Evolutionary conservation across 805 yeast species (phyloP), one percentile per base, ranked within the genome.

Genomic region (Teunomyces kruisii): DNA sequence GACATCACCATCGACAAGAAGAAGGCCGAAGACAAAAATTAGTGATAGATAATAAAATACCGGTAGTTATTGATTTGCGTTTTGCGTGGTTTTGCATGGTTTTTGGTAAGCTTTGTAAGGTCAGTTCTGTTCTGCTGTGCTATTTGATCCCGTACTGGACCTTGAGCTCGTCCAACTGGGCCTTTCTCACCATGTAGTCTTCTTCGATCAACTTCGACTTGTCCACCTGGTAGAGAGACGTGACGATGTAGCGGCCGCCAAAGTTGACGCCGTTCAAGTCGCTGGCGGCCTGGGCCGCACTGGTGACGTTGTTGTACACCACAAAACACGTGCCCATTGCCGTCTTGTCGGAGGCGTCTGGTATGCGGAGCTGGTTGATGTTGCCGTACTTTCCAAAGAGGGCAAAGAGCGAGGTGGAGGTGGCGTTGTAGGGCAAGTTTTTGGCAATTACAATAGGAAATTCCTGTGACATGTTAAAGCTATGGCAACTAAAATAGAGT

Each of bases 231-330:
- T 74, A 80, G 46, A 72, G 43, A 42, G 70, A 58, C 8, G 81
- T 79, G 19, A 83, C 82, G 28, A 83, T 53, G 54, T 82, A 83
- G 44, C 88, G 54, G 7, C 82, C 81, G 47, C 78, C 74, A 50
- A 76, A 77, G 53, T 81, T 81, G 48, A 75, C 77, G 1, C 88
- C 88, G 42, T 78, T 78, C 42, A 82, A 57, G 47, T 78, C 82
- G n/a, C 70, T 74, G 15, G 73, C 65, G 0, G 86, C 86, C 27
- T 59, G 57, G n/a, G 57, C 59, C 12, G 86, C 83, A 48, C 72
- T 71, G 22, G 62, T 61, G 14, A 74, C 47, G 37, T 76, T 76
- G 42, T 73, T 75, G 57, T 72, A 83, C 2, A 82, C 74, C 13
- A 83, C 75, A 44, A 75, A 71, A 17, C 84, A 82, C 6, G 83